Evolutionary conservation across 257 asterid species (phyloP).

Genomic region (Scutellaria galericulata): DNA sequence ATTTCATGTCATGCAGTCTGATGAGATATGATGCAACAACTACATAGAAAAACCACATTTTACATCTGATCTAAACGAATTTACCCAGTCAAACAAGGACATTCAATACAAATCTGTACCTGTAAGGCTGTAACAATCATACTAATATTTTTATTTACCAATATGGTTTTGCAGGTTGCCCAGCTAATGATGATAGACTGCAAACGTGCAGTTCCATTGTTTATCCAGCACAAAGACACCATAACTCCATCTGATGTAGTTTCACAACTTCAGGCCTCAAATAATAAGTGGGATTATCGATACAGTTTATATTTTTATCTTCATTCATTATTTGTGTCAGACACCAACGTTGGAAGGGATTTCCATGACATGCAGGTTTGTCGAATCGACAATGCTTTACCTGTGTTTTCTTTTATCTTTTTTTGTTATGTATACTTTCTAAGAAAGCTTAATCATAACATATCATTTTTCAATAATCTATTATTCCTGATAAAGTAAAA

Average conservation of each 20-base stretch:
- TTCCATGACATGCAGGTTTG: constrained; percentile 98
- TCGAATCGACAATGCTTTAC: background rate
- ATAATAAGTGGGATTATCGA: constrained; percentile 65
- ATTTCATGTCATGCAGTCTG: constrained; percentile 14
- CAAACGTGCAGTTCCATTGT: constrained; percentile 76
- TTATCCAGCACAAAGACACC: constrained; percentile 73
- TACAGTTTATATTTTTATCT: constrained; percentile 72
- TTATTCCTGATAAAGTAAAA: too few species aligned
- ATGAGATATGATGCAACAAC: constrained; percentile 6
- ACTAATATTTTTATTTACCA: constrained; percentile 26
- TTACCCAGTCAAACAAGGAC: constrained; percentile 18
- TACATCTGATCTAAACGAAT: background rate
- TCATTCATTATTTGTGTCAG: constrained; percentile 74
- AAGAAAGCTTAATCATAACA: too few species aligned
- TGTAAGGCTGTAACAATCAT: background rate
- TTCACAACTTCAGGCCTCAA: constrained; percentile 74
- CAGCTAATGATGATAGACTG: constrained; percentile 94
- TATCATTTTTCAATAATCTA: too few species aligned
- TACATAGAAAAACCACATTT: background rate
- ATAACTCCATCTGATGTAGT: constrained; percentile 86
- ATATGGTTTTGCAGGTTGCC: constrained; percentile 66
- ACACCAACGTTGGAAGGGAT: constrained; percentile 91
- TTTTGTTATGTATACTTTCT: background rate
- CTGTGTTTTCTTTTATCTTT: constrained; percentile 20
- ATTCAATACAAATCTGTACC: constrained; percentile 1